Conservation (phyloP, 495 filamentous ascomycete species). For the Podospora tetraspora region DNA sequence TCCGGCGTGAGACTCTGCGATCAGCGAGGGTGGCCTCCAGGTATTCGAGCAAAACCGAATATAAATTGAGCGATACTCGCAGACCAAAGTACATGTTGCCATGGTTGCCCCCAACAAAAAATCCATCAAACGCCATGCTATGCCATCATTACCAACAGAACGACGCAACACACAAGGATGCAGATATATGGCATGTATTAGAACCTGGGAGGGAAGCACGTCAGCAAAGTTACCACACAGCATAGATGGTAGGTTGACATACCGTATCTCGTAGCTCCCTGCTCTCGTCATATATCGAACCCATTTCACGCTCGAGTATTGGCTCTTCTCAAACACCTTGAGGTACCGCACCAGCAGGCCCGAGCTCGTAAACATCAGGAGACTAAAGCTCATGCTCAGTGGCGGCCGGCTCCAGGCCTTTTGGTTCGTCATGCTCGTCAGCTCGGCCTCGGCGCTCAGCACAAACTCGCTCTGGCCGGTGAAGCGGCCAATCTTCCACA, state of each 20-base stretch:
- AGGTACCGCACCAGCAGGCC: conserved; percentile 90
- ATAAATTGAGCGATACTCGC: not conserved
- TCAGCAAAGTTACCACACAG: conserved; percentile 1
- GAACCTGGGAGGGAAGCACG: conserved; percentile 12
- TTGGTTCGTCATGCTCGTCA: conserved; percentile 97
- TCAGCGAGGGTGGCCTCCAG: not conserved
- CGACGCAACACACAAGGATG: not conserved
- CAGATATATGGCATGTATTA: conserved; percentile 6
- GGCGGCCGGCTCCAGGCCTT: conserved; percentile 96
- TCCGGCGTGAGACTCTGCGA: not conserved
- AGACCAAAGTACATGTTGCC: not conserved
- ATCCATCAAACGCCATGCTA: conserved; percentile 3
- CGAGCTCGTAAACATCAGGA: conserved; percentile 96
- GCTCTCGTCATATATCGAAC: conserved; percentile 98
- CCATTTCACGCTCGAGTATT: conserved; percentile 99
- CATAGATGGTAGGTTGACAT: conserved; percentile 11
- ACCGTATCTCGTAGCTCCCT: conserved; percentile 75
- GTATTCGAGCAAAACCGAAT: not conserved
- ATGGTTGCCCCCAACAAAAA: not conserved
- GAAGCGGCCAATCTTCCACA: conserved; percentile 98
- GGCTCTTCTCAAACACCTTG: conserved; percentile 99
- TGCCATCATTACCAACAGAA: not conserved
- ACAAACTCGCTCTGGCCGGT: conserved; percentile 94
- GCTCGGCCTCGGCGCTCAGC: conserved; percentile 83
- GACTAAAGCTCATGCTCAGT: conserved; percentile 80